Base-by-base conservation (phyloP, 345 rosid genomes). In the Mallotus nudiflorus region DNA sequence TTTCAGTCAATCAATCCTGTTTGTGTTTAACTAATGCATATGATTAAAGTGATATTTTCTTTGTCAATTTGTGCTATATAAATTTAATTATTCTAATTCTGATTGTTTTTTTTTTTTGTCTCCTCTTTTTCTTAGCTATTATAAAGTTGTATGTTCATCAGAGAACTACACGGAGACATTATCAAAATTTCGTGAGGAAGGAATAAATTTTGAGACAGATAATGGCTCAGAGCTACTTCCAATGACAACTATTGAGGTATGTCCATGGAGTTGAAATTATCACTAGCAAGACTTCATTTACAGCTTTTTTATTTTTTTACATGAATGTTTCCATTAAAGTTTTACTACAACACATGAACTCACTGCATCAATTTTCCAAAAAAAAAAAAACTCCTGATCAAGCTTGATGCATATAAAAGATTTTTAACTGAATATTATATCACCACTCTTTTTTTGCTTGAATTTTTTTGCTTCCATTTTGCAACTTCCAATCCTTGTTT, bases 141-240 rank as follows among this genome's bases (percentile, higher is more conserved):
- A 87, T 72, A 94, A 94, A 80, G 77, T 94, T 75, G 87, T 91
- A 69, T 85, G 95, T 72, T 76, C 94, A 31, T 56, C 84, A 2
- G 97, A 94, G 75, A 84, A 86, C 82, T 94, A 94, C 82, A 44
- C 85, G 4, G 67, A 81, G 22, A 77, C 90, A 70, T 68, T 87
- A 39, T 80, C 93, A 72, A 91, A 86, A 82, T 85, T 91, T 69
- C 84, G 81, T 3, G 91, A 90, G 62, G 95, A 82, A 81, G 93
- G 93, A 82, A 83, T 94, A 69, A 75, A 72, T 65, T 91, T 88
- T 50, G 95, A 91, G 84, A 86, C 92, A 56, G 98, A 91, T 76
- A 91, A 86, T 72, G 98, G 97, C 78, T 94, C 97, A 19, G 97
- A 94, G 82, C 81, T 94, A 37, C 84, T 94, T 71, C 97, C 97